These are phyloP conservation scores for Cardamine chenopodiifolia DNA, from an alignment of 345 rosid species.

Conservation along the genomic window DNA sequence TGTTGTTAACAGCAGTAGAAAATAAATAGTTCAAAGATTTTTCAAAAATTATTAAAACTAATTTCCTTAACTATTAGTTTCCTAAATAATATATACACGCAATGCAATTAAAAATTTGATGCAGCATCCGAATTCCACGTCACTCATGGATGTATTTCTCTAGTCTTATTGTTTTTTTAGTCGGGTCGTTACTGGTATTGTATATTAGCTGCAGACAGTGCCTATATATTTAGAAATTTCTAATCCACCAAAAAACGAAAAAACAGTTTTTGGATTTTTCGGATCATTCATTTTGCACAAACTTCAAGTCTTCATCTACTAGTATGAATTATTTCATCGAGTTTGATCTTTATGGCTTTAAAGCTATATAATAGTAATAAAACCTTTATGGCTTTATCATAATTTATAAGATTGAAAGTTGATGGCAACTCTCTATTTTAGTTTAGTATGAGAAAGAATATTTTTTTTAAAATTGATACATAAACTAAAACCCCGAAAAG, in stretches of 20 bases:
- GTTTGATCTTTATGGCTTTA: background rate
- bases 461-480: background rate
- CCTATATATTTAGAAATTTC: background rate
- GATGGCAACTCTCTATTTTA: background rate
- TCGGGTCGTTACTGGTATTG: background rate
- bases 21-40: too few relatives aligned
- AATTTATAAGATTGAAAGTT: too few relatives aligned
- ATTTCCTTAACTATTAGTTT: background rate
- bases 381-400: too few relatives aligned
- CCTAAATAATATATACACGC: background rate
- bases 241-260: constrained; percentile 22
- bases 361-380: too few relatives aligned
- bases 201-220: constrained; percentile 17
- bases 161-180: background rate
- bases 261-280: constrained; percentile 24
- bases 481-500: background rate
- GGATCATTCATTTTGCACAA: constrained; percentile 34
- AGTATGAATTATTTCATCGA: background rate
- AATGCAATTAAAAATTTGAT: background rate
- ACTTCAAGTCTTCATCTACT: constrained; percentile 15
- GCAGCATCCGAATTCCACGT: background rate
- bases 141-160: background rate
- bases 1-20: background rate
- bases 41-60: background rate
- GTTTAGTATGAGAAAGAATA: background rate